Base-by-base conservation (phyloP, 306 rosid species). In the Abrus precatorius region DNA sequence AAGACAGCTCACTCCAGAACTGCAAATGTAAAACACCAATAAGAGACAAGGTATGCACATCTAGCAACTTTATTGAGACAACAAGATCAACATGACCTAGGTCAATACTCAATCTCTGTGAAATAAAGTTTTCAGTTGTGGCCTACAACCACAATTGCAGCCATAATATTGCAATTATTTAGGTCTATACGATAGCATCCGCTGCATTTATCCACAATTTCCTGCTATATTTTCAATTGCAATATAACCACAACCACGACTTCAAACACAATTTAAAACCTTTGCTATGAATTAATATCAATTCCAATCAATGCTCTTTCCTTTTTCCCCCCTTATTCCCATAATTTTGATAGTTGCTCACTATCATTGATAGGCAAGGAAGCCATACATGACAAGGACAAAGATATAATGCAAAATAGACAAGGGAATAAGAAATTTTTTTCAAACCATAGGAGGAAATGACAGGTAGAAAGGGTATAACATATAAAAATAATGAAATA, bases 1-100 rank as follows among this genome's bases (percentile, higher is more conserved):
- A 87, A 0, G 88, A 81, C 82, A 93, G 80, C 80, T 92, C 99
- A 81, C 84, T 86, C 99, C 99, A 96, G 86, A 93, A 96, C 99
- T 96, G 88, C 50, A 74, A 80, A 67, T 50, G 81, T 74, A 84
- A 29, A 76, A 63, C 66, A 70, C 47, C 61, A 28, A 48, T 82
- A 65, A 89, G 87, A 65, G 55, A 78, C 54, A n/a, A 44, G 52
- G 59, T 52, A 83, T 76, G 72, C 62, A 79, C 67, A 36, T 57
- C 69, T 49, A 59, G 73, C 49, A 47, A 45, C 30, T 50, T 60
- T 73, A 84, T 67, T 60, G 9, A 52, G 50, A 73, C 65, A 75
- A 57, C 50, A 64, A 48, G 38, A 10, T 70, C 20, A 69, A 44
- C 63, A 69, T 33, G 77, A 69, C 36, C 57, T 60, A 74, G 75